Percentiles rank a stretch among this genome's conserved stretches.
These are phyloP conservation scores for Paramecium biaurelia DNA, from an alignment of 73 alveolate species.

Conservation along the genomic window DNA sequence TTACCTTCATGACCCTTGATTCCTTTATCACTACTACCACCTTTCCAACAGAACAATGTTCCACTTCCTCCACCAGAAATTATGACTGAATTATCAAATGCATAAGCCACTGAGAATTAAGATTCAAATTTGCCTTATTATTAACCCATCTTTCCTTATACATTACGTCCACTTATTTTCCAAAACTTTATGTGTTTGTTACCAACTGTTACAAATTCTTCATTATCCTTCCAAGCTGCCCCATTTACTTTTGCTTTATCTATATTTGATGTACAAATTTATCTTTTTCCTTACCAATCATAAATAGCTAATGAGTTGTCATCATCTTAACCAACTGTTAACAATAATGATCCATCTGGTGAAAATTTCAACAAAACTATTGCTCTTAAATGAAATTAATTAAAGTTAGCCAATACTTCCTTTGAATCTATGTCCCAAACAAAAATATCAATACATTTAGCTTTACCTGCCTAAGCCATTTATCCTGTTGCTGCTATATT, in stretches of 20 bases:
- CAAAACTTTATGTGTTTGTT: slow-evolving; percentile 93
- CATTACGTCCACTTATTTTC: slow-evolving; percentile 87
- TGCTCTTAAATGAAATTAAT: slow-evolving; percentile 90
- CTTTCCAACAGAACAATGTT: slow-evolving; percentile 70
- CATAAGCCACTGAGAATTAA: slow-evolving; percentile 68
- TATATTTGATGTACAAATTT: slow-evolving; percentile 86
- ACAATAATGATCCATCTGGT: slow-evolving; percentile 90
- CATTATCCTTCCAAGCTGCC: slow-evolving; percentile 88
- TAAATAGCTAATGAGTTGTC: slow-evolving; percentile 94
- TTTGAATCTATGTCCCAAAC: slow-evolving; percentile 92
- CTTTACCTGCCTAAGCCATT: slow-evolving; percentile 94
- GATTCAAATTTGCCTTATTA: slow-evolving; percentile 77
- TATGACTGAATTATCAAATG: slow-evolving; percentile 66
- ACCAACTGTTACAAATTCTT: slow-evolving; percentile 93
- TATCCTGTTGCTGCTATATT: slow-evolving; percentile 97
- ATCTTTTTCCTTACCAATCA: slow-evolving; percentile 89
- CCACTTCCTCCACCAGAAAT: slow-evolving; percentile 84
- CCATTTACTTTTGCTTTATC: slow-evolving; percentile 90
- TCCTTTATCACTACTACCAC: slow-evolving; percentile 74
- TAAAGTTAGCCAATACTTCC: slow-evolving; percentile 71
- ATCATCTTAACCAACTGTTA: slow-evolving; percentile 96
- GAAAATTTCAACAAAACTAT: slow-evolving; percentile 87
- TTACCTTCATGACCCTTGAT: slow-evolving; percentile 75
- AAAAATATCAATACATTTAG: slow-evolving; percentile 86
- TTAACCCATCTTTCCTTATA: slow-evolving; percentile 85